Percentiles rank a stretch among this genome's conserved stretches.
phyloP scores from a whole-genome alignment of 164 flowering plant genomes.

The Macadamia tetraphylla region DNA sequence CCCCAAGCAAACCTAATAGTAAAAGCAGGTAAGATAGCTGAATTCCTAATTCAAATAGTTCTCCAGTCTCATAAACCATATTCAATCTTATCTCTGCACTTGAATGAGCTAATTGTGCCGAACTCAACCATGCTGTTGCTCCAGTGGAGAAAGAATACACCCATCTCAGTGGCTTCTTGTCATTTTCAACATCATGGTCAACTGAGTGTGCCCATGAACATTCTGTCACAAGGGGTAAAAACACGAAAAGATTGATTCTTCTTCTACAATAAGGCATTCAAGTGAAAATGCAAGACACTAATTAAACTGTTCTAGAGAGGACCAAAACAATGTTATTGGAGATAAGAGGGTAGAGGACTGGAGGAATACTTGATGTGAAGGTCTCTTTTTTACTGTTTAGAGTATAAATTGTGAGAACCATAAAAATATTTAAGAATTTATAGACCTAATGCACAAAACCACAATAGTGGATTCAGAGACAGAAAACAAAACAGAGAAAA shows the following conservation, averaged over 20 bases:
- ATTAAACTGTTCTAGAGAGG: not conserved
- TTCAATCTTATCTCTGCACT: conserved; percentile 38
- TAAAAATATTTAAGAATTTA: too few species aligned
- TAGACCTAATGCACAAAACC: too few species aligned
- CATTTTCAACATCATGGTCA: conserved; percentile 11
- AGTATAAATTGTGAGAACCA: too few species aligned
- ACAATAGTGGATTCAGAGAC: too few species aligned
- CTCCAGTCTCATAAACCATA: conserved; percentile 72
- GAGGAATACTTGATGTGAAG: too few species aligned
- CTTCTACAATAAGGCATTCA: not conserved
- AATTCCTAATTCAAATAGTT: conserved; percentile 86
- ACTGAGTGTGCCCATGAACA: conserved; percentile 12
- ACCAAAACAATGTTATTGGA: not conserved
- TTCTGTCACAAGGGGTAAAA: conserved; percentile 25
- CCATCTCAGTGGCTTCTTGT: conserved; percentile 19
- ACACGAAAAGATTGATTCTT: not conserved
- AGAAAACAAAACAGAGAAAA: too few species aligned
- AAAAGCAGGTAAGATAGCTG: conserved; percentile 80
- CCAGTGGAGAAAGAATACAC: conserved; percentile 33
- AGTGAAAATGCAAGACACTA: not conserved
- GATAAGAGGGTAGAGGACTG: too few species aligned
- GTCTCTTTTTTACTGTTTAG: too few species aligned
- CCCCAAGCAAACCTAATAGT: conserved; percentile 74
- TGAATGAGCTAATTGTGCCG: conserved; percentile 54
- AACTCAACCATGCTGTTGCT: conserved; percentile 42